These are phyloP conservation scores for Lactarius sanguifluus DNA, from an alignment of 768 basidiomycete genomes.

Conservation along the genomic window DNA sequence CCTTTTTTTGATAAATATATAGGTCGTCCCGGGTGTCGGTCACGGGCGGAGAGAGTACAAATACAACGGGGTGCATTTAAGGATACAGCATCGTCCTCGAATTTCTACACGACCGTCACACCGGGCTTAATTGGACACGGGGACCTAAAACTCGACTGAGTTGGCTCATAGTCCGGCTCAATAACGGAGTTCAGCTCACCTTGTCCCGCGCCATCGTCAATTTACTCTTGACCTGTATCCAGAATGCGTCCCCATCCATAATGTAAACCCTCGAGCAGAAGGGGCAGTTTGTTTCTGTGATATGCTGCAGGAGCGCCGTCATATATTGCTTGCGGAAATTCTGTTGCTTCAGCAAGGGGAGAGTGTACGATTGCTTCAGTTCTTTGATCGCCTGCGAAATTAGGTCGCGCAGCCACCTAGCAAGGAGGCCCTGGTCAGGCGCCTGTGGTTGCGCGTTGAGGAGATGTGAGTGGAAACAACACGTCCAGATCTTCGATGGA, in stretches of 20 bases:
- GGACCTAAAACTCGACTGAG: not conserved
- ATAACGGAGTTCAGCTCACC: constrained; percentile 1
- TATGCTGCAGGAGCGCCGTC: constrained; percentile 6
- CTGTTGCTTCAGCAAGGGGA: constrained; percentile 8
- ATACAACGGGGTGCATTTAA: not conserved
- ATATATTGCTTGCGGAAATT: constrained; percentile 12
- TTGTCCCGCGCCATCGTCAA: constrained; percentile 10
- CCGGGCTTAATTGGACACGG: not conserved
- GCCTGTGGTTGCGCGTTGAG: not conserved
- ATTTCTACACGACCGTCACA: not conserved
- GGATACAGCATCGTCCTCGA: not conserved
- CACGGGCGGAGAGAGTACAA: not conserved
- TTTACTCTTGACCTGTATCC: constrained; percentile 10
- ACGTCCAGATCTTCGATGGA: constrained; percentile 10
- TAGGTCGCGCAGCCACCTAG: constrained; percentile 8
- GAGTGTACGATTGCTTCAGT: constrained; percentile 1
- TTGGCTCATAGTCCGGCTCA: not conserved
- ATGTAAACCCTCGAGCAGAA: constrained; percentile 5
- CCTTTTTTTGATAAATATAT: too few species aligned
- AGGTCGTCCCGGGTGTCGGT: too few species aligned
- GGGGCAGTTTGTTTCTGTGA: not conserved
- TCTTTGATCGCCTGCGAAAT: constrained; percentile 9
- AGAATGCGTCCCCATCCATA: constrained; percentile 12
- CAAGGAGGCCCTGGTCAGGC: not conserved
- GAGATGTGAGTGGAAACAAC: not conserved